These are phyloP conservation scores for Byssochlamys sp. DNA, from an alignment of 2,329 filamentous ascomycete species.

Conservation along the genomic window DNA sequence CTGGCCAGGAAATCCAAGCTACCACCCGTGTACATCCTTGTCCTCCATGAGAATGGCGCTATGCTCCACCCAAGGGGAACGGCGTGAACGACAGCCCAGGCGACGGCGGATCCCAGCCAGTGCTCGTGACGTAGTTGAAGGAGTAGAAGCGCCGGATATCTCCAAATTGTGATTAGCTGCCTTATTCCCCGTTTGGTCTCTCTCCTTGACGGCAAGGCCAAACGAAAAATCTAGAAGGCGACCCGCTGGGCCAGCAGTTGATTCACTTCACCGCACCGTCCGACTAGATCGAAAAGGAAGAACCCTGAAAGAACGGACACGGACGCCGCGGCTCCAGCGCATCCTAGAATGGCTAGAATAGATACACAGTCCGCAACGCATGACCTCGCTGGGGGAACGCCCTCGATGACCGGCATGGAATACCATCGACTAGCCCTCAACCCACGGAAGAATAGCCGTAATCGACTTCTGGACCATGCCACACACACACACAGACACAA, in stretches of 20 bases:
- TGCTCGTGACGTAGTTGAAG: not conserved
- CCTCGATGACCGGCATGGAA: not conserved
- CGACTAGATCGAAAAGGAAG: not conserved
- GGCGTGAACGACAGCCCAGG: not conserved
- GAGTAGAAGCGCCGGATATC: not conserved
- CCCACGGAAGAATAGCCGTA: not conserved
- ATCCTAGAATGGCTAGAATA: not conserved
- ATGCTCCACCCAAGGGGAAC: not conserved
- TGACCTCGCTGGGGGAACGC: not conserved
- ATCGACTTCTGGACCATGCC: not conserved
- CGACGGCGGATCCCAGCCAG: not conserved
- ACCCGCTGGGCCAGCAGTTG: not conserved
- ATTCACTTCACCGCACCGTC: not conserved
- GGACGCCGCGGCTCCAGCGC: not conserved
- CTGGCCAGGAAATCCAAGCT: not conserved
- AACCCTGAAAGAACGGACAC: not conserved
- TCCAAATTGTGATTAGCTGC: not conserved
- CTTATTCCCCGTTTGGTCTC: not conserved
- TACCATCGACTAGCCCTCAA: not conserved
- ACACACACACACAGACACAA: not conserved
- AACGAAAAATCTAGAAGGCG: slow-evolving; percentile 1
- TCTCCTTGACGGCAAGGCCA: not conserved
- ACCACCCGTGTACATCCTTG: not conserved
- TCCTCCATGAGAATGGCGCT: not conserved
- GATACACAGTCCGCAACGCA: not conserved